A percentile compares a stretch with the other conserved stretches of the same genome.
These are phyloP conservation scores for Linnemannia hyalina DNA, from an alignment of 192 early-diverging fungal species.

Conservation along the genomic window DNA sequence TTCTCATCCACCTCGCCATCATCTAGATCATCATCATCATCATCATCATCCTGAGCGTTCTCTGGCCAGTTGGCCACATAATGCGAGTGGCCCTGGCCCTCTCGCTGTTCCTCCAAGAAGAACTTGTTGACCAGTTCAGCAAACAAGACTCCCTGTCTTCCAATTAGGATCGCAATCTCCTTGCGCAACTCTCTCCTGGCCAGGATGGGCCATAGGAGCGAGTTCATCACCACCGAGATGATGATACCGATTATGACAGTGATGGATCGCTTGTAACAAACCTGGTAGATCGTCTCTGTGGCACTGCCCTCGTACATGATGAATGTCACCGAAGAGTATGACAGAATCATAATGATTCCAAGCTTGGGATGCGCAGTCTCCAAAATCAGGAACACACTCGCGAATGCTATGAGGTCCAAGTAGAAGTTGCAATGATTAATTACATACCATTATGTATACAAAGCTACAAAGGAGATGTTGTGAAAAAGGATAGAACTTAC, in stretches of 20 bases:
- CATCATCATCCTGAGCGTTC: background rate
- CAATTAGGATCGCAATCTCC: slow-evolving; percentile 57
- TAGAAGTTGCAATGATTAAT: background rate
- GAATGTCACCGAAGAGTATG: slow-evolving; percentile 41
- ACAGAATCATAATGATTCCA: slow-evolving; percentile 45
- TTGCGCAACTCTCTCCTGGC: slow-evolving; percentile 78
- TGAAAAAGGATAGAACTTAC: slow-evolving; percentile 7
- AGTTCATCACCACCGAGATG: slow-evolving; percentile 40
- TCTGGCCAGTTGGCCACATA: background rate
- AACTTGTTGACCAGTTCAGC: slow-evolving; percentile 76
- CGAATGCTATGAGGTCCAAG: slow-evolving; percentile 14
- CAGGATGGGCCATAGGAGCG: slow-evolving; percentile 67
- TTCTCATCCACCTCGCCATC: slow-evolving; percentile 16
- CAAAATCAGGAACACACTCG: slow-evolving; percentile 36
- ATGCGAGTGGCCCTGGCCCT: background rate
- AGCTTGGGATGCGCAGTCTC: slow-evolving; percentile 38
- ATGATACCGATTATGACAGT: slow-evolving; percentile 50
- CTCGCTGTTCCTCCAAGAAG: slow-evolving; percentile 54
- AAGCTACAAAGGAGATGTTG: background rate
- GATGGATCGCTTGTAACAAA: slow-evolving; percentile 39
- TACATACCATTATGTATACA: background rate
- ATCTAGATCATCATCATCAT: background rate
- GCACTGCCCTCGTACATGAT: slow-evolving; percentile 30
- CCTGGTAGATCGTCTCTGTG: slow-evolving; percentile 33
- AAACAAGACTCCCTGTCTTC: slow-evolving; percentile 72